phyloP scores from a whole-genome alignment of 148 eudicot genomes.

The Chenopodium album region DNA sequence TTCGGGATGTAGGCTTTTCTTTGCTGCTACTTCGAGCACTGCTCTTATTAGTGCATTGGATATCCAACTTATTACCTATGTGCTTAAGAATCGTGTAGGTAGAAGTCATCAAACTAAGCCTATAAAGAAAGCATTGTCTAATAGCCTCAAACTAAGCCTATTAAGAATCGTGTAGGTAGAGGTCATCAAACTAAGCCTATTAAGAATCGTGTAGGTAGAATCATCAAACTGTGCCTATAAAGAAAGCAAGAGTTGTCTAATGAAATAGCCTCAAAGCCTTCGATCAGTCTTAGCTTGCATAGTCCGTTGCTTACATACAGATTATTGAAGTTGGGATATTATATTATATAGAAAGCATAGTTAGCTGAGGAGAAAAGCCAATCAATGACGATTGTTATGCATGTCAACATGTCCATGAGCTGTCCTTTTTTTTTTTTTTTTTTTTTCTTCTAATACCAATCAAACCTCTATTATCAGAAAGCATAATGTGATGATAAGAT shows the following conservation, averaged over 20 bases:
- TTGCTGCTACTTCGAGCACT: neutral
- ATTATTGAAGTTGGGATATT: neutral
- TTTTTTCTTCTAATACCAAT: constrained; percentile 1
- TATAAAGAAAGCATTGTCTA: neutral
- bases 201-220: neutral
- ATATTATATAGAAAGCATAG: neutral
- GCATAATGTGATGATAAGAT: neutral
- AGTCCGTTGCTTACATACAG: neutral
- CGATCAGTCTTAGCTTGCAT: neutral
- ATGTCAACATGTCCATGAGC: constrained; percentile 18
- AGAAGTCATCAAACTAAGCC: neutral
- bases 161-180: neutral
- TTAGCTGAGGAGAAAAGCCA: constrained; percentile 8
- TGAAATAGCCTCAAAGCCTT: neutral
- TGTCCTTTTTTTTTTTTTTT: neutral
- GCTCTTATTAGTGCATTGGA: neutral
- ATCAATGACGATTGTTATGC: constrained; percentile 14
- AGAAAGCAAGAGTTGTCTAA: neutral
- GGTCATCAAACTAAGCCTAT: neutral
- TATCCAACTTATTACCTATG: too few relatives aligned
- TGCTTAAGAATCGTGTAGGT: too few relatives aligned
- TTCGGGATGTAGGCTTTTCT: neutral
- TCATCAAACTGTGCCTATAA: neutral
- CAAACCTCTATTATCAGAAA: constrained; percentile 10
- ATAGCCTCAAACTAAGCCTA: constrained; percentile 1